Evolutionary conservation across 192 early-diverging fungal species (phyloP).

Genomic region (Backusella psychrophila): DNA sequence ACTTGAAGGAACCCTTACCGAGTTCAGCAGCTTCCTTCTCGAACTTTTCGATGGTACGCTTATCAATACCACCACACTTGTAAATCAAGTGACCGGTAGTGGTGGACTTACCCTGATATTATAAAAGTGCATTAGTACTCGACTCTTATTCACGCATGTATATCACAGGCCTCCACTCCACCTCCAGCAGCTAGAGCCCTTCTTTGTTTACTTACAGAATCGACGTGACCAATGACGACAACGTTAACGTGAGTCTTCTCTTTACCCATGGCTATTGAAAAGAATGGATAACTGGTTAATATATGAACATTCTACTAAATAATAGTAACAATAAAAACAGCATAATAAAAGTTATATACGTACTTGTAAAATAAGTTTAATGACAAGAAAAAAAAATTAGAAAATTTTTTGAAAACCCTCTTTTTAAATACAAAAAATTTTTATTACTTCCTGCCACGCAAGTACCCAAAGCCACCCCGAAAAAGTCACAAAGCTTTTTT

Average conservation of each 20-base stretch:
- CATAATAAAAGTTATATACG: neutral
- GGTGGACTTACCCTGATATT: conserved; percentile 90
- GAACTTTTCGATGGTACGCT: conserved; percentile 99
- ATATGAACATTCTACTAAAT: neutral
- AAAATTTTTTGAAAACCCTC: neutral
- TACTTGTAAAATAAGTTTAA: conserved; percentile 8
- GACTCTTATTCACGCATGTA: too few relatives aligned
- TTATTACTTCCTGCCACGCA: neutral
- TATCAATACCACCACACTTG: conserved; percentile 99
- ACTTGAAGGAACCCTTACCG: conserved; percentile 99
- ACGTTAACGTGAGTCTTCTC: conserved; percentile 92
- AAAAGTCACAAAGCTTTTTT: neutral
- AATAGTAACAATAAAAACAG: neutral
- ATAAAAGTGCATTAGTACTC: neutral
- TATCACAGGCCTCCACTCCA: too few relatives aligned
- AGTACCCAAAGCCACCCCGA: neutral
- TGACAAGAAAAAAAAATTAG: neutral
- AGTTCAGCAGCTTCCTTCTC: conserved; percentile 97
- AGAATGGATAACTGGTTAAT: neutral
- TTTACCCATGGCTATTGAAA: conserved; percentile 48
- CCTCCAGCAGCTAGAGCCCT: neutral
- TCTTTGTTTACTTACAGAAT: conserved; percentile 56
- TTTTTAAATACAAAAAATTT: neutral
- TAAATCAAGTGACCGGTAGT: conserved; percentile 99
- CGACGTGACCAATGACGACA: conserved; percentile 99